Conservation (phyloP, 1,284 basidiomycete genomes). For the Marasmius sp. region DNA sequence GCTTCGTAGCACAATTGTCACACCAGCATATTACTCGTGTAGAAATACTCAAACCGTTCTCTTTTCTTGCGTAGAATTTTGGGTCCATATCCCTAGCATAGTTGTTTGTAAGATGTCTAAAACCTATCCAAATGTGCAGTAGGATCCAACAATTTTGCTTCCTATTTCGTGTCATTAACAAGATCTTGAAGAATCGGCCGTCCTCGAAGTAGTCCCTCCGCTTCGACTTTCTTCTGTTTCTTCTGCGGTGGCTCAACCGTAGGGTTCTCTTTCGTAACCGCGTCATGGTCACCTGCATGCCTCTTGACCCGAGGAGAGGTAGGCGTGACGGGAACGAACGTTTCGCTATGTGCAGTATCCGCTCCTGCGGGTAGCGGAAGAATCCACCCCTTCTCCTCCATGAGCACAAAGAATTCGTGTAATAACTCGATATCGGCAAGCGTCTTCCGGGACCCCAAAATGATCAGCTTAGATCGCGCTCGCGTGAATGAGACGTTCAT, state of each 20-base stretch:
- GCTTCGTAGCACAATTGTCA: neutral
- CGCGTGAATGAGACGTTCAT: slow-evolving; percentile 98
- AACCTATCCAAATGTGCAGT: no score
- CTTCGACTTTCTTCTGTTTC: slow-evolving; percentile 25
- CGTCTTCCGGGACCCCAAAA: slow-evolving; percentile 84
- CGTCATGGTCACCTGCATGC: slow-evolving; percentile 10
- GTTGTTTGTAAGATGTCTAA: no score
- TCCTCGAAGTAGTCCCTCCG: slow-evolving; percentile 48
- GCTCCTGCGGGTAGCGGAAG: slow-evolving; percentile 55
- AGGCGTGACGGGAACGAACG: slow-evolving; percentile 3
- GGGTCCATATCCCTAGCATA: no score
- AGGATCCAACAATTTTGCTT: neutral
- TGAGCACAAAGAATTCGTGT: slow-evolving; percentile 71
- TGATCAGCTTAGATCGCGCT: slow-evolving; percentile 85
- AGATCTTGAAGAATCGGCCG: slow-evolving; percentile 60
- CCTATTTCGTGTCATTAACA: slow-evolving; percentile 36
- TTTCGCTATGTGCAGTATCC: slow-evolving; percentile 45
- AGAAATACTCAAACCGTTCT: slow-evolving; percentile 58
- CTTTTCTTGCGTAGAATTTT: no score
- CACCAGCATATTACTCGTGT: slow-evolving; percentile 34
- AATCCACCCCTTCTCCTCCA: slow-evolving; percentile 74
- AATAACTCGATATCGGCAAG: slow-evolving; percentile 63
- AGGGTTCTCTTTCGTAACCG: slow-evolving; percentile 15
- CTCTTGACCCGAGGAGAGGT: slow-evolving; percentile 12
- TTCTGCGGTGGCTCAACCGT: slow-evolving; percentile 20